phyloP scores from a whole-genome alignment of 345 rosid genomes.

The Schrenkiella parvula region DNA sequence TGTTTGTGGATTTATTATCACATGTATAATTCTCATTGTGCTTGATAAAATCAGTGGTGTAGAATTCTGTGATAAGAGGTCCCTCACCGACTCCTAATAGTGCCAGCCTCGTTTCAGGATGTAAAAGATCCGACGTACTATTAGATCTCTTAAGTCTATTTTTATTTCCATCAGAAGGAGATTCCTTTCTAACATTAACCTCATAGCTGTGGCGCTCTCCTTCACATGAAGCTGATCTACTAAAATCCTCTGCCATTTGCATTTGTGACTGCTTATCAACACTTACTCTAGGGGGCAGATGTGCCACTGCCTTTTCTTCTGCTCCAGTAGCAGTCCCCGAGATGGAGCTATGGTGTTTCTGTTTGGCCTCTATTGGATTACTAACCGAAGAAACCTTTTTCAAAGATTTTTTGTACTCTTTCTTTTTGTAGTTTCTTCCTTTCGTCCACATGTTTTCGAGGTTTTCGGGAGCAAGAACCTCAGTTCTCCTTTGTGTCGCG shows the following conservation, averaged over 20 bases:
- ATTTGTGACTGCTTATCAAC: conserved; percentile 36
- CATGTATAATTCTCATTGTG: conserved; percentile 32
- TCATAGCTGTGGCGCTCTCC: conserved; percentile 31
- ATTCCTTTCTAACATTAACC: conserved; percentile 20
- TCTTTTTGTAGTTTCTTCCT: conserved; percentile 87
- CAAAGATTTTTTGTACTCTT: conserved; percentile 51
- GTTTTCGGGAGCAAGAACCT: conserved; percentile 95
- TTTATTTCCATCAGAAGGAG: conserved; percentile 47
- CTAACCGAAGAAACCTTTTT: conserved; percentile 28
- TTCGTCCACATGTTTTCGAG: conserved; percentile 98
- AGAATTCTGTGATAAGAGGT: conserved; percentile 71
- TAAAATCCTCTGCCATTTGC: conserved; percentile 26
- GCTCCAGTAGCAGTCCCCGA: conserved; percentile 31
- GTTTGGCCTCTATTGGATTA: conserved; percentile 14
- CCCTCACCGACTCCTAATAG: conserved; percentile 51
- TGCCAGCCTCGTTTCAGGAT: conserved; percentile 46
- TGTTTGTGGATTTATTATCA: conserved; percentile 38
- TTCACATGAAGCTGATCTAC: conserved; percentile 32
- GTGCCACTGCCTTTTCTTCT: conserved; percentile 40
- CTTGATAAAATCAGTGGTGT: conserved; percentile 49
- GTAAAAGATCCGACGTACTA: conserved; percentile 66
- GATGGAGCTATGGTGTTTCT: conserved; percentile 32
- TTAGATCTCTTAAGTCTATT: conserved; percentile 73
- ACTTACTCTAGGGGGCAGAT: conserved; percentile 35
- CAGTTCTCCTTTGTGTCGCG: conserved; percentile 87